A percentile compares a stretch with the other conserved stretches of the same genome.
These are phyloP conservation scores for Saccharomyces hybrid DNA, from an alignment of 1,139 yeast species.

Conservation along the genomic window DNA sequence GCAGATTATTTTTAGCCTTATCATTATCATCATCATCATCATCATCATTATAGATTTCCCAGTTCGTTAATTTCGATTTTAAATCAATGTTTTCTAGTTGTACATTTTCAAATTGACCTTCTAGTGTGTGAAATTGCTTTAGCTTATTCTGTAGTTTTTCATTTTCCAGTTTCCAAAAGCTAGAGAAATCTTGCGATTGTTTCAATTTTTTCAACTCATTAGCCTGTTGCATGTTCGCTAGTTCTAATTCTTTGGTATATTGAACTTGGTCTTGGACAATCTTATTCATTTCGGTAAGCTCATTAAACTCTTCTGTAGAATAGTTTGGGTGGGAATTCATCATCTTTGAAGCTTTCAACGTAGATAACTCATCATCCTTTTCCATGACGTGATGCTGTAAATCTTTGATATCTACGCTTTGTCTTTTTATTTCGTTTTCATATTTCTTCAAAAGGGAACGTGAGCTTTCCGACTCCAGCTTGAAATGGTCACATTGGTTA, in stretches of 20 bases:
- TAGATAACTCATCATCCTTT: conserved; percentile 22
- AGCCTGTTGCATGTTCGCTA: conserved; percentile 41
- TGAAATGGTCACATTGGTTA: conserved; percentile 13
- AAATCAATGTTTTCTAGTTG: conserved; percentile 47
- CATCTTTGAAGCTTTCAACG: conserved; percentile 19
- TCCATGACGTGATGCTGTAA: conserved; percentile 16
- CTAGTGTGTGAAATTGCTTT: conserved; percentile 37
- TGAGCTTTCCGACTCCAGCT: conserved; percentile 14
- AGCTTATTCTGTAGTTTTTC: conserved; percentile 38
- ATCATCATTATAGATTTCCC: conserved; percentile 26
- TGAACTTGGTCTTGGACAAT: conserved; percentile 51
- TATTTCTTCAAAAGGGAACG: conserved; percentile 16
- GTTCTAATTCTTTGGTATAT: conserved; percentile 50
- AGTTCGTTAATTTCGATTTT: conserved; percentile 31
- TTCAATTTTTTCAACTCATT: conserved; percentile 39
- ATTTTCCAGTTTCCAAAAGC: conserved; percentile 47
- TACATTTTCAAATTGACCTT: conserved; percentile 42
- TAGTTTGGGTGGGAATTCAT: conserved; percentile 21
- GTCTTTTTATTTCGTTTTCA: conserved; percentile 19
- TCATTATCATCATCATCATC: conserved; percentile 23
- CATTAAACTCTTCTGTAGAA: conserved; percentile 23
- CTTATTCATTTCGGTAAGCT: conserved; percentile 35
- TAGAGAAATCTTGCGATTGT: conserved; percentile 40
- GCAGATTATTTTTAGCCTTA: conserved; percentile 3
- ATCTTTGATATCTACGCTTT: conserved; percentile 14